Base-by-base conservation (phyloP, 2,329 filamentous ascomycete genomes). In the Fusarium clavum region DNA sequence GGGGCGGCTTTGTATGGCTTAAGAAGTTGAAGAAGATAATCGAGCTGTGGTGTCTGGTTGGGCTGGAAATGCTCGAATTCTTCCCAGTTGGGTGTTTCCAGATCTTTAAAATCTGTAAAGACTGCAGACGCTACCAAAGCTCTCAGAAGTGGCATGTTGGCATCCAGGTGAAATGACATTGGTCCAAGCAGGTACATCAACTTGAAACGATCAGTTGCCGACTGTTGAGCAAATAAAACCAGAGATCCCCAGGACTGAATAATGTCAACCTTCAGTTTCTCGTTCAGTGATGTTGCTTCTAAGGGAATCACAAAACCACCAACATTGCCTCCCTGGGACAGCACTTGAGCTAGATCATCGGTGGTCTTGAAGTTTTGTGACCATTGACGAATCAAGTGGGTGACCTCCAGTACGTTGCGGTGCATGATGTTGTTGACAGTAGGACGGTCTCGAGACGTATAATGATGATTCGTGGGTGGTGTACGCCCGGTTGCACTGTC, bases 401-500 rank as follows among this genome's bases (percentile, higher is more conserved):
- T 59, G 9, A 70, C 51, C 29, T 75, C 73, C 10, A 75, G 61
- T 24, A 75, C 73, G n/a, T 74, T 75, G 8, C 70, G 63, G 48
- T 72, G 63, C 44, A 62, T 57, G 16, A 68, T 67, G 13, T 73
- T 74, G 4, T 45, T 27, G 18, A 48, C 24, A 22, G 73, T 74
- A 24, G 69, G 73, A 7, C 64, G 51, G 27, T 75, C 73, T 18
- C 73, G 63, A 20, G 73, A 53, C n/a, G 52, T 24, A 34, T 75
- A 75, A 8, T 20, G 41, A 11, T 20, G 52, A 10, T 67, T 60
- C 6, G n/a, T 25, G 8, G 70, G 61, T 10, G n/a, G 25, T 14
- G 16, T 10, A 8, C 65, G 70, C 18, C 55, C 45, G 9, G 40
- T 57, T 1, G 57, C 48, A 32, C 64, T 62, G 9, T 57, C 64